Conservation (phyloP, 441 rosid genomes). For the Kokia cookei region DNA sequence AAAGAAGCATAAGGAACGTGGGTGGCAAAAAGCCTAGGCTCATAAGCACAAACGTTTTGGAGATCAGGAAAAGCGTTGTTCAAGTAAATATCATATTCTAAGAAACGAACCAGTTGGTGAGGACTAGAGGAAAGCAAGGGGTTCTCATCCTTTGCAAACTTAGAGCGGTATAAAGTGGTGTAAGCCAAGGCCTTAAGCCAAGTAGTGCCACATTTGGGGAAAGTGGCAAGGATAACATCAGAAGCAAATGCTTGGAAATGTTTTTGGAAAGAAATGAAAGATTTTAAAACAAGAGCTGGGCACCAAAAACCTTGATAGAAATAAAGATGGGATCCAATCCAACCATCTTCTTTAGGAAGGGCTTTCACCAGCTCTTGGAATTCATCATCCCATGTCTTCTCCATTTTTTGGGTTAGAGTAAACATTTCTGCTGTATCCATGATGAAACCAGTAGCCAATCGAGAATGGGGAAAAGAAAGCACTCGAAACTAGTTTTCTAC, state of each 20-base stretch:
- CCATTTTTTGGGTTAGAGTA: background rate
- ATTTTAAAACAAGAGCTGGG: background rate
- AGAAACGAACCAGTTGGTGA: conserved; percentile 65
- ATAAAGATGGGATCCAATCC: background rate
- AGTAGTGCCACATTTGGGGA: conserved; percentile 15
- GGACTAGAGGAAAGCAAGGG: conserved; percentile 57
- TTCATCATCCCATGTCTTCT: background rate
- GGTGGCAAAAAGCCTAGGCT: conserved; percentile 6
- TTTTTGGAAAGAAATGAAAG: background rate
- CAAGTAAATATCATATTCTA: conserved; percentile 58
- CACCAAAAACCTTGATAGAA: conserved; percentile 9
- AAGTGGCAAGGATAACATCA: background rate
- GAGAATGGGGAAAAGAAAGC: too few relatives aligned
- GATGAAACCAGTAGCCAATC: too few relatives aligned
- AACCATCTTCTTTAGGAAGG: background rate
- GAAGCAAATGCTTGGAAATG: background rate
- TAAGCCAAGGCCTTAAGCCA: conserved; percentile 6
- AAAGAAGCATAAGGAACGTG: background rate
- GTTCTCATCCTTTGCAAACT: conserved; percentile 22
- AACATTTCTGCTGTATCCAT: too few relatives aligned
- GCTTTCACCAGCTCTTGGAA: background rate
- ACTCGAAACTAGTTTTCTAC: too few relatives aligned
- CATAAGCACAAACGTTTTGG: conserved; percentile 10
- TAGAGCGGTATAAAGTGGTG: background rate
- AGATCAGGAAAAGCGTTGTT: conserved; percentile 37